Percentiles rank a stretch among this genome's conserved stretches.
Conservation (phyloP, 2,329 filamentous ascomycete species). For the Elsinoe perseae region DNA sequence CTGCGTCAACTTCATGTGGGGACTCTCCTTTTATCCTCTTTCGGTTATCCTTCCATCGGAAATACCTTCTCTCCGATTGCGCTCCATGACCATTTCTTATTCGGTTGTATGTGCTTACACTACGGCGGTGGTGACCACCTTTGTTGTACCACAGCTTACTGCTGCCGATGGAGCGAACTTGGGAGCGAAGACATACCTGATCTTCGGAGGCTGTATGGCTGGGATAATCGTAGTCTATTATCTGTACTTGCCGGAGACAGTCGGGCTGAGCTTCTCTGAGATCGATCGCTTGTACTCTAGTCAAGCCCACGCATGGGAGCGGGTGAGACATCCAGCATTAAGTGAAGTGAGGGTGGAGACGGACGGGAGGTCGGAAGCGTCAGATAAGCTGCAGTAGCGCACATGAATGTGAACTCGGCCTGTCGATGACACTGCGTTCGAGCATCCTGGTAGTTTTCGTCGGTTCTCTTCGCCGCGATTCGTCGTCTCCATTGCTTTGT, state of each 20-base stretch:
- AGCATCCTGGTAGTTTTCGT: too few relatives aligned
- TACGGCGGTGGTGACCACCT: neutral
- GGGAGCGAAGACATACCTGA: neutral
- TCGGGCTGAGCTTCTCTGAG: neutral
- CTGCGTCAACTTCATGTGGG: neutral
- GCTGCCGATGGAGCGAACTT: neutral
- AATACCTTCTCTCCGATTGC: neutral
- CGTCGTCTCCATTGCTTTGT: too few relatives aligned
- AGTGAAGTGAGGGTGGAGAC: too few relatives aligned
- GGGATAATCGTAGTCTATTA: neutral
- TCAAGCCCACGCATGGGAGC: too few relatives aligned
- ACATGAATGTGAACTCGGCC: too few relatives aligned
- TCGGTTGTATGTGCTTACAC: neutral
- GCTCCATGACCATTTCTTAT: neutral
- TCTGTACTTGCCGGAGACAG: neutral
- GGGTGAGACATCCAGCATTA: too few relatives aligned
- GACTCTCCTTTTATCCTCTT: neutral
- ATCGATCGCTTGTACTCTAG: too few relatives aligned
- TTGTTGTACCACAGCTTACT: neutral
- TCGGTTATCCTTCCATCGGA: neutral
- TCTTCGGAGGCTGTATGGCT: neutral
- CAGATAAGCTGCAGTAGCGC: too few relatives aligned
- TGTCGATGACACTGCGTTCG: too few relatives aligned
- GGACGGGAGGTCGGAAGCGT: too few relatives aligned
- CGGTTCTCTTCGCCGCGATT: too few relatives aligned